Conservation (phyloP, 2,329 filamentous ascomycete genomes). For the Fusarium equiseti region DNA sequence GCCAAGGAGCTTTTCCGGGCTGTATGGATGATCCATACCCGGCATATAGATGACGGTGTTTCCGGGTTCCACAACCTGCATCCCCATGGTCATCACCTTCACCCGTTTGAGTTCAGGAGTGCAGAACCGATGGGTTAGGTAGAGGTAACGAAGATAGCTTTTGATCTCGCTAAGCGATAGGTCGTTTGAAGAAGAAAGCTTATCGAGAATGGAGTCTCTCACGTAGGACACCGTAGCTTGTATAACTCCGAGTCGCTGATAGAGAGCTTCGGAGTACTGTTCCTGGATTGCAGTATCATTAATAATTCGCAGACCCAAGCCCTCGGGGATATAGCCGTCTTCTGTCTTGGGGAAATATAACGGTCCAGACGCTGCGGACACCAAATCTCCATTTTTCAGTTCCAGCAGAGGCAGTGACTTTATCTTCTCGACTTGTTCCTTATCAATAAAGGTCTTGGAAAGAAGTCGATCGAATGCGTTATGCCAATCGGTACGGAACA, state of each 20-base stretch:
- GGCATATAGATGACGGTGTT: constrained; percentile 13
- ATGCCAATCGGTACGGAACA: neutral
- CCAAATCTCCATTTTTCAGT: constrained; percentile 3
- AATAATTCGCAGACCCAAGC: neutral
- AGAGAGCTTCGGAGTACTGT: neutral
- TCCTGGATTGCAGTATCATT: too few species aligned
- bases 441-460: neutral
- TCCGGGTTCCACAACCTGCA: fast-evolving
- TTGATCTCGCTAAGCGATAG: neutral
- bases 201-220: constrained; percentile 7
- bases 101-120: too few species aligned
- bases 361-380: neutral
- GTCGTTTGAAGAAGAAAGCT: neutral
- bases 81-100: too few species aligned
- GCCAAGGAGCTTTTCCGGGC: constrained; percentile 17
- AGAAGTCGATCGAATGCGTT: neutral
- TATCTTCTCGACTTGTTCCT: neutral
- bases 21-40: constrained; percentile 7
- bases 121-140: constrained; percentile 15
- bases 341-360: constrained; percentile 21
- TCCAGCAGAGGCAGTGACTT: constrained; percentile 15
- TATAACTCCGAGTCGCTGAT: neutral
- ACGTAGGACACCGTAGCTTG: neutral
- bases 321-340: constrained; percentile 1
- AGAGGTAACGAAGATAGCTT: neutral